Evolutionary conservation across 1,139 yeast genomes (phyloP), one percentile per base, ranked within the genome.

Genomic region (Lodderomyces jiufengensis): DNA sequence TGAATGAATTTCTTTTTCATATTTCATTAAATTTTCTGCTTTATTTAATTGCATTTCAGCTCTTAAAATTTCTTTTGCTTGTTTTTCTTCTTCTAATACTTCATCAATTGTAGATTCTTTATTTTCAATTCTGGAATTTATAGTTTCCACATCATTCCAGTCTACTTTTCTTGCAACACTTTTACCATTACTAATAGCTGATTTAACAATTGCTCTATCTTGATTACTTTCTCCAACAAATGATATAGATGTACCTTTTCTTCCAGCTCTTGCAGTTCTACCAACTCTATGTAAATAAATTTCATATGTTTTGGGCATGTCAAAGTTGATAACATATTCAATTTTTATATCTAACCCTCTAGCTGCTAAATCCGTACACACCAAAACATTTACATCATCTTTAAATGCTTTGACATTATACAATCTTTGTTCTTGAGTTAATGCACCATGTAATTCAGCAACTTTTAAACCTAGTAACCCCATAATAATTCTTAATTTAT

Each of bases 191-290:
- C 73, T 76, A 47, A 92, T 80, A 2, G 95, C 95, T 20, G 80
- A 86, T 57, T 84, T 88, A 11, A 92, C 97, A 50, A 94, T 87
- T 29, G 75, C 67, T 63, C 98, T 79, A 49, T 92, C 98, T 41
- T 73, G 76, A 15, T 86, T 70, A 2, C 86, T 71, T 57, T 92
- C 98, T 13, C 97, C 97, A 8, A 94, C 98, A 58, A 92, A 80
- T 3, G 97, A 81, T 31, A 92, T 83, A 32, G 97, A 84, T 39
- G 76, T 76, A 73, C 99, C 99, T 38, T 85, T 87, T 60, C 97
- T 78, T 26, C 98, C 98, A 36, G 97, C 99, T 76, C 99, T 86
- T 9, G 98, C 99, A 38, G 98, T 92, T 74, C 99, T 85, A 64
- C 98, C 98, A 44, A 94, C 97, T 70, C 99, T 83, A 64, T 92